A percentile compares a stretch with the other conserved stretches of the same genome.
phyloP scores from a whole-genome alignment of 2,329 filamentous ascomycete genomes.

The Phialocephala sp. region DNA sequence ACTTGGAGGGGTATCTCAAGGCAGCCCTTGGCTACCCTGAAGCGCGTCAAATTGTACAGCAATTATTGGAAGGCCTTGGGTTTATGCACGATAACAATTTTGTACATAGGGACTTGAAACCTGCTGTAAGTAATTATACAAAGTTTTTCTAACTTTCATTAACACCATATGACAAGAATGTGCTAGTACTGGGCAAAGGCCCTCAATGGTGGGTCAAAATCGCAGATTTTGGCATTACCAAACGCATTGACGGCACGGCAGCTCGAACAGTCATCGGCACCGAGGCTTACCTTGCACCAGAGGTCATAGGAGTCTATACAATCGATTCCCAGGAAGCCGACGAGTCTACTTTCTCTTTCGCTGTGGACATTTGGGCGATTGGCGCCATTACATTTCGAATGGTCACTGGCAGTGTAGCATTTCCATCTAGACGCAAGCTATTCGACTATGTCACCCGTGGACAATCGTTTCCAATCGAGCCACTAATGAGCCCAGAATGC shows the following conservation, averaged over 20 bases:
- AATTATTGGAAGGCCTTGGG: slow-evolving; percentile 16
- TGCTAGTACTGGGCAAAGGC: slow-evolving; percentile 9
- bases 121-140: slow-evolving; percentile 12
- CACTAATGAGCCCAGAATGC: neutral
- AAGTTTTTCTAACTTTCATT: neutral
- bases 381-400: slow-evolving; percentile 2
- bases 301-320: slow-evolving; percentile 10
- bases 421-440: neutral
- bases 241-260: slow-evolving; percentile 32
- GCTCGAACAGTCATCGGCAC: slow-evolving; percentile 19
- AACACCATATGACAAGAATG: slow-evolving; percentile 13
- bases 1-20: slow-evolving; percentile 39
- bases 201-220: slow-evolving; percentile 47
- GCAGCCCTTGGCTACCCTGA: slow-evolving; percentile 2
- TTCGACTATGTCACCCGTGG: neutral
- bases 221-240: slow-evolving; percentile 48
- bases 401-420: neutral
- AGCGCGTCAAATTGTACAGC: neutral
- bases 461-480: neutral
- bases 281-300: slow-evolving; percentile 21
- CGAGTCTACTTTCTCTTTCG: neutral
- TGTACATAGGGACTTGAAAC: slow-evolving; percentile 24
- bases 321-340: neutral
- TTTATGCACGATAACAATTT: slow-evolving; percentile 23
- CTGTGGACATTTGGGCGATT: slow-evolving; percentile 27